These are phyloP conservation scores for Candida nonsorbophila DNA, from an alignment of 805 yeast genomes.

Conservation along the genomic window DNA sequence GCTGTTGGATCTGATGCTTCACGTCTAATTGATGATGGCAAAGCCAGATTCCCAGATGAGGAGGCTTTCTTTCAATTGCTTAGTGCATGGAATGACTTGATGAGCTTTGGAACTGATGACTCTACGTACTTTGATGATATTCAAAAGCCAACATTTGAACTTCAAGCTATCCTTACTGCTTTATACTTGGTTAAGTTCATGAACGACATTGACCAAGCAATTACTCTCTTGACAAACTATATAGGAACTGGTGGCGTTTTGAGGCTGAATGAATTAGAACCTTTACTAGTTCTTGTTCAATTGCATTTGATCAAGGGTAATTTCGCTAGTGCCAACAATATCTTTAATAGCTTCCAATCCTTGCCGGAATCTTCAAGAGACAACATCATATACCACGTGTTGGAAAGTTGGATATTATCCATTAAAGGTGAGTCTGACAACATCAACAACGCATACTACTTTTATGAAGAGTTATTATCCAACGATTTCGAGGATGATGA, in stretches of 20 bases:
- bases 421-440: conserved; percentile 37
- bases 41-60: conserved; percentile 25
- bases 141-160: conserved; percentile 25
- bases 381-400: conserved; percentile 68
- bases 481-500: conserved; percentile 35
- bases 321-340: conserved; percentile 25
- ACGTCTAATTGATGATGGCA: conserved; percentile 30
- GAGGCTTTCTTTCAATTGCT: conserved; percentile 31
- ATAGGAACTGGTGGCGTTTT: conserved; percentile 15
- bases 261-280: conserved; percentile 32
- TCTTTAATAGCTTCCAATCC: conserved; percentile 24
- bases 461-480: conserved; percentile 77
- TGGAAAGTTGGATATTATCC: conserved; percentile 62
- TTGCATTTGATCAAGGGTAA: conserved; percentile 34
- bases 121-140: conserved; percentile 39
- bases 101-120: conserved; percentile 38
- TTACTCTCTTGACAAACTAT: conserved; percentile 22
- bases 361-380: conserved; percentile 44
- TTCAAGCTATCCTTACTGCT: conserved; percentile 38
- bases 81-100: conserved; percentile 39
- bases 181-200: conserved; percentile 31
- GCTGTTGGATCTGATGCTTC: conserved; percentile 36
- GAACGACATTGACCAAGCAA: conserved; percentile 33
- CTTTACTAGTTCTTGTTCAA: conserved; percentile 35
- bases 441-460: conserved; percentile 43